A percentile compares a stretch with the other conserved stretches of the same genome.
Conservation (phyloP, 2,329 filamentous ascomycete genomes). For the Neurospora sp. region DNA sequence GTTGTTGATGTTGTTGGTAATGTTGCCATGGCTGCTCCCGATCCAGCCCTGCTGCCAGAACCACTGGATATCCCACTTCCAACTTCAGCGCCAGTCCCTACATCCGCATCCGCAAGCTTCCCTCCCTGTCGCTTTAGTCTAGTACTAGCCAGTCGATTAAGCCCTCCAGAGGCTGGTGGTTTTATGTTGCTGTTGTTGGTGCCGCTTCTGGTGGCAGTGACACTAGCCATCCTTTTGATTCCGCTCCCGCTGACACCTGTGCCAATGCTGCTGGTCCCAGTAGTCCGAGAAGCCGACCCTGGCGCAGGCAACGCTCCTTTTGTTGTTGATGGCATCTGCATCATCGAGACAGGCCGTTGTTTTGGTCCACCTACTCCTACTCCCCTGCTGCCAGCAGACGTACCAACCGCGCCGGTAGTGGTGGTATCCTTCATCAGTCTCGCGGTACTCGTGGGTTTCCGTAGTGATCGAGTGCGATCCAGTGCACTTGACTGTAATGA, state of each 20-base stretch:
- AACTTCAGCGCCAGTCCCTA: background rate
- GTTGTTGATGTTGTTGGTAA: background rate
- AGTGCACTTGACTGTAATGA: conserved; percentile 19
- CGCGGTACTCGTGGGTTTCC: conserved; percentile 25
- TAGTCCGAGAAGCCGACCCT: background rate
- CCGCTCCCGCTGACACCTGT: background rate
- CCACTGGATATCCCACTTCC: background rate
- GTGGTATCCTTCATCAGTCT: background rate
- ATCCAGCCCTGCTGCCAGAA: background rate
- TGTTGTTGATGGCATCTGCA: background rate
- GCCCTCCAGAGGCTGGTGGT: background rate
- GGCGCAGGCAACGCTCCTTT: background rate
- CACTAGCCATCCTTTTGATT: background rate
- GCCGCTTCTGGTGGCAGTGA: background rate
- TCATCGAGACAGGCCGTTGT: background rate
- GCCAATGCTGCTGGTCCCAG: background rate
- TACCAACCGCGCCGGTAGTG: conserved; percentile 4
- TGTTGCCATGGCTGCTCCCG: background rate
- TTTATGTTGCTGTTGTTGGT: background rate
- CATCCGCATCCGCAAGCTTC: background rate
- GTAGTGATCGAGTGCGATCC: conserved; percentile 36
- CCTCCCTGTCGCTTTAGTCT: background rate
- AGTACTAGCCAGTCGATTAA: background rate
- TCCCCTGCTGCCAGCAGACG: conserved; percentile 7
- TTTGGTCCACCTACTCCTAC: background rate